phyloP scores from a whole-genome alignment of 2,329 filamentous ascomycete genomes.

The Intubia oerlemansii region DNA sequence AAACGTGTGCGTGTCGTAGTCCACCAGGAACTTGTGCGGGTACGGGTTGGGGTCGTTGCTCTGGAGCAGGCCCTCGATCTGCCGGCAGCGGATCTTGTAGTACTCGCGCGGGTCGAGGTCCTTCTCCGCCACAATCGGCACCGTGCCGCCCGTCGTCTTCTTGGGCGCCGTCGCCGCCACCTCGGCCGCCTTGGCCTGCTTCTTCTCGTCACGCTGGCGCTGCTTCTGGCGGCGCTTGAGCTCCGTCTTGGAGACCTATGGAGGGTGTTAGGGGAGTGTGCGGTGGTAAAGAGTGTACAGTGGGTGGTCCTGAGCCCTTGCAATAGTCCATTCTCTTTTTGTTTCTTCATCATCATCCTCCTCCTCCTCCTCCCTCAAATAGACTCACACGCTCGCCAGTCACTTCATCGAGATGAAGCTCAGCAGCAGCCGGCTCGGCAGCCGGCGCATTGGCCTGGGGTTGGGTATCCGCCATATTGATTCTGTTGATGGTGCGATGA shows the following conservation, averaged over 20 bases:
- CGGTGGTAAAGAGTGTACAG: too few species aligned
- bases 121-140: conserved; percentile 30
- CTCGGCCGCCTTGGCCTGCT: conserved; percentile 61
- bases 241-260: conserved; percentile 50
- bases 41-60: conserved; percentile 61
- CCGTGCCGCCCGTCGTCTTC: conserved; percentile 34
- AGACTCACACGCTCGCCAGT: conserved; percentile 48
- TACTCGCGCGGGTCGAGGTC: conserved; percentile 45
- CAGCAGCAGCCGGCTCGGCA: conserved; percentile 13
- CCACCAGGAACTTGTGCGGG: conserved; percentile 82
- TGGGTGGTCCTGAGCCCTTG: too few species aligned
- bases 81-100: conserved; percentile 83
- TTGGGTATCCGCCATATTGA: conserved; percentile 7
- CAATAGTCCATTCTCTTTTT: too few species aligned
- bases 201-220: conserved; percentile 69
- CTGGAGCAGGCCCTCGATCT: conserved; percentile 49
- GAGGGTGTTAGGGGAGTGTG: neutral
- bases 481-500: too few species aligned
- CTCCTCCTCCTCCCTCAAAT: too few species aligned
- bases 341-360: neutral
- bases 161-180: conserved; percentile 27
- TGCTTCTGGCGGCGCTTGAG: conserved; percentile 94
- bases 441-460: conserved; percentile 3
- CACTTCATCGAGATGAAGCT: conserved; percentile 69
- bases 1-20: conserved; percentile 65